phyloP scores from a whole-genome alignment of 768 basidiomycete species.

The Clitopilus hobsonii region DNA sequence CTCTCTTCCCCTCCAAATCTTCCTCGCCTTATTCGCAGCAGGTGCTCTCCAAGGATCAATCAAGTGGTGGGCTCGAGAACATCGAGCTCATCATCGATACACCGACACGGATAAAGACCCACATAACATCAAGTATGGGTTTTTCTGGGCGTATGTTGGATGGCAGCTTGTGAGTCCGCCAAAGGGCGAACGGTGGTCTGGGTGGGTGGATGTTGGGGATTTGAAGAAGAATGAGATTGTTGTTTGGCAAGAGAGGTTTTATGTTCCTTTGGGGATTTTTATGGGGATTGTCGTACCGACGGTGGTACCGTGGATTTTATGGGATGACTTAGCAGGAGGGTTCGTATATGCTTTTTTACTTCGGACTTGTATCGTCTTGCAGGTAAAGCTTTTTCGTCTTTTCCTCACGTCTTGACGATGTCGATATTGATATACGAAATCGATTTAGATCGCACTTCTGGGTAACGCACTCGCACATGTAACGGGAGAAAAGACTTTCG shows the following conservation, averaged over 20 bases:
- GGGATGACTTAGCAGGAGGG: too few relatives aligned
- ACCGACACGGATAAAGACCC: slow-evolving; percentile 97
- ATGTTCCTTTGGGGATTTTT: slow-evolving; percentile 60
- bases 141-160: slow-evolving; percentile 82
- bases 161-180: slow-evolving; percentile 95
- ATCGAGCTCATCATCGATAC: slow-evolving; percentile 96
- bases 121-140: slow-evolving; percentile 87
- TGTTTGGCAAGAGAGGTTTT: slow-evolving; percentile 84
- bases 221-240: slow-evolving; percentile 78
- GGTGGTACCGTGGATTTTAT: slow-evolving; percentile 68
- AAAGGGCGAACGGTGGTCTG: slow-evolving; percentile 57
- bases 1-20: slow-evolving; percentile 76
- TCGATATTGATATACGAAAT: too few relatives aligned
- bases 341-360: too few relatives aligned
- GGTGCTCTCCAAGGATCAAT: slow-evolving; percentile 96
- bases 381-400: too few relatives aligned
- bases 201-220: slow-evolving; percentile 87
- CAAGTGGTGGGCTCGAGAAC: slow-evolving; percentile 98
- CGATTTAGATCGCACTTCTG: too few relatives aligned
- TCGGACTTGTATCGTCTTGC: too few relatives aligned
- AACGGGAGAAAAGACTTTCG: slow-evolving; percentile 86
- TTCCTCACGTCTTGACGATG: too few relatives aligned
- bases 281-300: slow-evolving; percentile 77
- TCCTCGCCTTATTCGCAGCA: slow-evolving; percentile 78
- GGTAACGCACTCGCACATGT: too few relatives aligned